Conservation (phyloP, 441 rosid species). For the Pelargonium fulgidum region DNA sequence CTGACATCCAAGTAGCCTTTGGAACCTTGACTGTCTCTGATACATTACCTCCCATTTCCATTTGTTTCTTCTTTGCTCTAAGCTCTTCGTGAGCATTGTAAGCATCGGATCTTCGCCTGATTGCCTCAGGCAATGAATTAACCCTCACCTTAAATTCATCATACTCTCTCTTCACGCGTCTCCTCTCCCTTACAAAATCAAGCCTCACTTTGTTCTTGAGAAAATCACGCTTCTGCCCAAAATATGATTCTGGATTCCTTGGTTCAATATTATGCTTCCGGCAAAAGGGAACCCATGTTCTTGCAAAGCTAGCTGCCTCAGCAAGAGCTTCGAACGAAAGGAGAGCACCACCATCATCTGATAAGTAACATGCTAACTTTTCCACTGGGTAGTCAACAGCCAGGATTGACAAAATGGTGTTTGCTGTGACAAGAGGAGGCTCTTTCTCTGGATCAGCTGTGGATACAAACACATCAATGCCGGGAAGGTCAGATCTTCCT, state of each 20-base stretch:
- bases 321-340: slow-evolving; percentile 83
- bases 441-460: slow-evolving; percentile 95
- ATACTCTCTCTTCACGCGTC: slow-evolving; percentile 83
- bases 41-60: slow-evolving; percentile 44
- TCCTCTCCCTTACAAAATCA: slow-evolving; percentile 82
- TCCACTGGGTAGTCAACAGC: slow-evolving; percentile 90
- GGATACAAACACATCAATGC: slow-evolving; percentile 79
- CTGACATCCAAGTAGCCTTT: slow-evolving; percentile 94
- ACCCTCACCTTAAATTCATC: slow-evolving; percentile 90
- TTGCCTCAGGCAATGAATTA: slow-evolving; percentile 62
- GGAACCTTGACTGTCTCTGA: slow-evolving; percentile 38
- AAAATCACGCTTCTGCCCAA: slow-evolving; percentile 67
- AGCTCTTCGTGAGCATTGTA: slow-evolving; percentile 76
- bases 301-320: slow-evolving; percentile 79
- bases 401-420: slow-evolving; percentile 75
- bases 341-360: slow-evolving; percentile 86
- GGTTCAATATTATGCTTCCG: slow-evolving; percentile 78
- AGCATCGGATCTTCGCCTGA: slow-evolving; percentile 76
- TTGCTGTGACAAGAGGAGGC: slow-evolving; percentile 86
- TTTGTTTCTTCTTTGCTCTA: slow-evolving; percentile 60
- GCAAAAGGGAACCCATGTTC: slow-evolving; percentile 87
- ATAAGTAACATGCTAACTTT: slow-evolving; percentile 78
- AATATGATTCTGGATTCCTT: slow-evolving; percentile 84
- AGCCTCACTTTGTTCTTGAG: slow-evolving; percentile 67
- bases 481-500: slow-evolving; percentile 77